These are phyloP conservation scores for Vitis hybrid DNA, from an alignment of 177 flowering plant species.

Conservation along the genomic window DNA sequence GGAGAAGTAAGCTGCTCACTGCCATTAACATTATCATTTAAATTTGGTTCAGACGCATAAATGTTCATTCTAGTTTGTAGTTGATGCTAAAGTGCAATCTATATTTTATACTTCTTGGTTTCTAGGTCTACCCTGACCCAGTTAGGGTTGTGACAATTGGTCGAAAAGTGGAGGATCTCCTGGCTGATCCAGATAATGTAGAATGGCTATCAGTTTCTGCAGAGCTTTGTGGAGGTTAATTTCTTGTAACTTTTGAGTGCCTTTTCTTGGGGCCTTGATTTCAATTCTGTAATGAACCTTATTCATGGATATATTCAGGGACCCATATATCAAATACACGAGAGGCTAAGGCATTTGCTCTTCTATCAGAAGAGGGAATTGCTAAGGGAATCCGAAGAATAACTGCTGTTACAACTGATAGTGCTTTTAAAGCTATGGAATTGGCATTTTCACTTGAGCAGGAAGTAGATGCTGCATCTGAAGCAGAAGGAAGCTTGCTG, in stretches of 20 bases:
- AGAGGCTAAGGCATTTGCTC: conserved; percentile 92
- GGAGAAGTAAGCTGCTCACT: conserved; percentile 74
- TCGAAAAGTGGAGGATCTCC: conserved; percentile 76
- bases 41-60: neutral
- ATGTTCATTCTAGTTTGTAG: neutral
- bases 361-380: conserved; percentile 90
- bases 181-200: conserved; percentile 74
- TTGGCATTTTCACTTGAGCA: conserved; percentile 60
- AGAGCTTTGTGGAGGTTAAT: conserved; percentile 93
- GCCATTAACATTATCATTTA: conserved; percentile 1
- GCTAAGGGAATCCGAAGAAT: conserved; percentile 91
- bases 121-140: conserved; percentile 95
- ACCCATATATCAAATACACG: conserved; percentile 93
- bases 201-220: conserved; percentile 80
- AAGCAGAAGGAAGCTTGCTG: conserved; percentile 51
- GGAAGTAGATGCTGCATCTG: conserved; percentile 72
- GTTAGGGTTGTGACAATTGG: conserved; percentile 96
- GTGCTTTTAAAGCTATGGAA: conserved; percentile 69
- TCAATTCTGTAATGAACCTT: conserved; percentile 4
- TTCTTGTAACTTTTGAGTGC: conserved; percentile 2
- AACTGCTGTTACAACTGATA: conserved; percentile 86
- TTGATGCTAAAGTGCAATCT: neutral
- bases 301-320: conserved; percentile 40
- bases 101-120: neutral
- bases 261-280: conserved; percentile 5